A percentile compares a stretch with the other conserved stretches of the same genome.
Conservation (phyloP, 768 basidiomycete species). For the Tulasnella sp. region DNA sequence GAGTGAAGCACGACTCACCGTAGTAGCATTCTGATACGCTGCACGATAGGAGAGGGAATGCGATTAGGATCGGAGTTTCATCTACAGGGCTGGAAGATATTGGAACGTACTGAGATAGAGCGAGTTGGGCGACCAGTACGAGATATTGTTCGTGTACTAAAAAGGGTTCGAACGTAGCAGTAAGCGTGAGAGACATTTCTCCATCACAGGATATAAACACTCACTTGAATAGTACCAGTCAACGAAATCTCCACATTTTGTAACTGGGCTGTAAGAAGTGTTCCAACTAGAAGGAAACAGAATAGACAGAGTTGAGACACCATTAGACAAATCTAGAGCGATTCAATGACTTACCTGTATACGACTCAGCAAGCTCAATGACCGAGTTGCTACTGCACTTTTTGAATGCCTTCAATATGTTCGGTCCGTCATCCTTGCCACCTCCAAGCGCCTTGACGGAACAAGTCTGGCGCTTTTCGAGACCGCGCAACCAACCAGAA, state of each 20-base stretch:
- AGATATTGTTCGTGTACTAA: slow-evolving; percentile 4
- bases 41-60: too few relatives aligned
- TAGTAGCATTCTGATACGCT: slow-evolving; percentile 8
- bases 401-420: not conserved
- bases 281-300: not conserved
- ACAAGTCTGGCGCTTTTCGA: slow-evolving; percentile 6
- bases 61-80: too few relatives aligned
- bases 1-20: not conserved
- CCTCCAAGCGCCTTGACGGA: slow-evolving; percentile 1
- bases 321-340: too few relatives aligned
- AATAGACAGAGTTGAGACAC: not conserved
- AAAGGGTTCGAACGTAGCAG: not conserved
- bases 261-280: not conserved
- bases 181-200: too few relatives aligned
- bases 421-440: slow-evolving; percentile 2
- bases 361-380: not conserved
- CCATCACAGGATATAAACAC: not conserved
- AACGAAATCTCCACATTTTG: slow-evolving; percentile 5
- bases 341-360: not conserved
- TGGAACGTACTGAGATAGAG: not conserved
- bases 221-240: slow-evolving; percentile 1
- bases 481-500: not conserved
- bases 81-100: not conserved
- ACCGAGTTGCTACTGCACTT: not conserved
- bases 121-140: slow-evolving; percentile 8